These are phyloP conservation scores for Xylaria sp. DNA, from an alignment of 2,329 filamentous ascomycete species.

Conservation along the genomic window DNA sequence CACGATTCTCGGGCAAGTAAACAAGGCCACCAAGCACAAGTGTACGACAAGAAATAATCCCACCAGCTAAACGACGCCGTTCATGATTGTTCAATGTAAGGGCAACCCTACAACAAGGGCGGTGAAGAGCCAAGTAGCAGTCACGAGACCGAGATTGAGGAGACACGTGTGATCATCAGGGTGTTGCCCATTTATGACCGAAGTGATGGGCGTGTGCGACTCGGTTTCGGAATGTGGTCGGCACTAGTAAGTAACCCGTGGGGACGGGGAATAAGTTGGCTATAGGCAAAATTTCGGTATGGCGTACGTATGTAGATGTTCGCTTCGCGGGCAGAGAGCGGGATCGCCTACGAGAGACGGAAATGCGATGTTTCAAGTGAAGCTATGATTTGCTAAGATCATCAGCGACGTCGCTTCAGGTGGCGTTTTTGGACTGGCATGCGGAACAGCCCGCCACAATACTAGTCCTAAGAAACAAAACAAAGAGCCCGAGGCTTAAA, in stretches of 20 bases:
- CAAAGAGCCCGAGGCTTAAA: neutral
- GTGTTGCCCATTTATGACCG: constrained; percentile 3
- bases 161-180: constrained; percentile 27
- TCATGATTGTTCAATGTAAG: neutral
- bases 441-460: constrained; percentile 7
- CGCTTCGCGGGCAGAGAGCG: too few relatives aligned
- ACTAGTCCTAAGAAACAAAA: constrained; percentile 1
- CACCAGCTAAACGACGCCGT: neutral
- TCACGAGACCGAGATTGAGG: constrained; percentile 23
- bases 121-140: constrained; percentile 21
- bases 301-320: constrained; percentile 3
- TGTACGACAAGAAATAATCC: neutral
- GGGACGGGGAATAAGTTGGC: constrained; percentile 2
- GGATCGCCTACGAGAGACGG: neutral
- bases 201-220: constrained; percentile 9
- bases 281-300: neutral
- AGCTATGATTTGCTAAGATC: constrained; percentile 8
- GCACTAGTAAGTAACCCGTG: constrained; percentile 28
- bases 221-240: constrained; percentile 15
- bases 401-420: constrained; percentile 1
- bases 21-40: constrained; percentile 12
- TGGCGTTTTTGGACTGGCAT: neutral
- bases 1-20: constrained; percentile 6
- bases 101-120: constrained; percentile 16
- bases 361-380: constrained; percentile 26